Percentiles rank a stretch among this genome's conserved stretches.
These are phyloP conservation scores for Globisporangium spiculum DNA, from an alignment of 352 stramenopile genomes.

Conservation along the genomic window DNA sequence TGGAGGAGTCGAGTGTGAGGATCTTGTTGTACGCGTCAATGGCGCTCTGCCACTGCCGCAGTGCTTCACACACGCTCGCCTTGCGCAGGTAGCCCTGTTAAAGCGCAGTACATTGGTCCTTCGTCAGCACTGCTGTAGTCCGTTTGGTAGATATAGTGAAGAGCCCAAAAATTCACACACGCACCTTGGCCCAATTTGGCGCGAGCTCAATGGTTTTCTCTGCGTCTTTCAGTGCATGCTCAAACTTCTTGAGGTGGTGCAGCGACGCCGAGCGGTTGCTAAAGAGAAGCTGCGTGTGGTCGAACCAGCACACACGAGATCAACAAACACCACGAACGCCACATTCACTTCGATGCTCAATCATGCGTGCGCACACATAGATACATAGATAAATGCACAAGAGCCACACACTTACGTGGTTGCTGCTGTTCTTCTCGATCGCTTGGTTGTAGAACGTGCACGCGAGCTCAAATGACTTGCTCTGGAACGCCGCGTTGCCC, in stretches of 20 bases:
- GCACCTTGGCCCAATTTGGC: constrained; percentile 87
- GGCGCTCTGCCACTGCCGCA: constrained; percentile 60
- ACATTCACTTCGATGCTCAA: not conserved
- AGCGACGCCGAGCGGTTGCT: constrained; percentile 88
- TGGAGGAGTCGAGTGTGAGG: constrained; percentile 49
- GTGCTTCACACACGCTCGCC: constrained; percentile 73
- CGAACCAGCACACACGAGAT: not conserved
- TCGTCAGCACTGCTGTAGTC: not conserved
- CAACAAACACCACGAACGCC: not conserved
- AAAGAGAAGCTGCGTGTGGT: constrained; percentile 44
- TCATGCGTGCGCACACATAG: not conserved
- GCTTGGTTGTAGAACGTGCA: constrained; percentile 55
- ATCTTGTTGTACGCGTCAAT: constrained; percentile 72
- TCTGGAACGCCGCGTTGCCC: constrained; percentile 71
- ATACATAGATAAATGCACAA: not conserved
- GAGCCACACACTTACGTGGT: constrained; percentile 38
- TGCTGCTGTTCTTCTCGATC: constrained; percentile 37
- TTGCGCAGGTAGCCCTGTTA: constrained; percentile 83
- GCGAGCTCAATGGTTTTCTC: constrained; percentile 74
- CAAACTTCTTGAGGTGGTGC: constrained; percentile 69
- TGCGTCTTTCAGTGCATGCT: constrained; percentile 82
- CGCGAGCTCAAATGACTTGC: constrained; percentile 44
- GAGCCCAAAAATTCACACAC: not conserved
- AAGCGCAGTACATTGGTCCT: not conserved
- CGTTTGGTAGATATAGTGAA: too few relatives aligned